Conservation (phyloP, 176 grass and related monocot species). For the Carex scoparia region DNA sequence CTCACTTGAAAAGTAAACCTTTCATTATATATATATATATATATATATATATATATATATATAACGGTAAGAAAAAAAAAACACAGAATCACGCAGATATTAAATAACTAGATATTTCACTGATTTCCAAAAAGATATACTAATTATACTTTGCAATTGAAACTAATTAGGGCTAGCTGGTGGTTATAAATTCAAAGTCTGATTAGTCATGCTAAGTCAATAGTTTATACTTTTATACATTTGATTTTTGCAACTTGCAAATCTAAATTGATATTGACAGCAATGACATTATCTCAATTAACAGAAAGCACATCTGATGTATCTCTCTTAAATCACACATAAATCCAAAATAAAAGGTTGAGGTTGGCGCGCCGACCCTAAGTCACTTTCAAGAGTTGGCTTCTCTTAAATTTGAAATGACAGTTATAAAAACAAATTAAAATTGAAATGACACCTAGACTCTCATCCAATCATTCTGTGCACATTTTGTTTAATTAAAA, state of each 20-base stretch:
- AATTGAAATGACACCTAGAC: not conserved
- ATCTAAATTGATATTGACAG: not conserved
- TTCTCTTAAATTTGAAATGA: not conserved
- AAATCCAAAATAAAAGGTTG: not conserved
- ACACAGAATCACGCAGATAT: not conserved
- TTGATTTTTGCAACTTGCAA: not conserved
- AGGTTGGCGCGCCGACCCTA: not conserved
- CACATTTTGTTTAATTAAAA: not conserved
- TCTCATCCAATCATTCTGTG: not conserved
- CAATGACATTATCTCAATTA: not conserved
- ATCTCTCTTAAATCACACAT: not conserved
- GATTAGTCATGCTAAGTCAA: not conserved
- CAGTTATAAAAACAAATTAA: no score
- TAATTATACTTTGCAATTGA: not conserved
- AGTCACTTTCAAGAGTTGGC: not conserved
- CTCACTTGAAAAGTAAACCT: not conserved
- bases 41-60: not conserved
- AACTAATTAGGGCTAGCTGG: not conserved
- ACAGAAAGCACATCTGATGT: not conserved
- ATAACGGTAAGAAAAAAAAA: not conserved
- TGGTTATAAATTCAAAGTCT: not conserved
- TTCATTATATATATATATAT: not conserved
- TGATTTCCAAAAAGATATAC: not conserved
- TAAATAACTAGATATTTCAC: not conserved
- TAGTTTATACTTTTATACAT: not conserved